These are phyloP conservation scores for Cryptosporidium canis DNA, from an alignment of 169 alveolate species.

Conservation along the genomic window DNA sequence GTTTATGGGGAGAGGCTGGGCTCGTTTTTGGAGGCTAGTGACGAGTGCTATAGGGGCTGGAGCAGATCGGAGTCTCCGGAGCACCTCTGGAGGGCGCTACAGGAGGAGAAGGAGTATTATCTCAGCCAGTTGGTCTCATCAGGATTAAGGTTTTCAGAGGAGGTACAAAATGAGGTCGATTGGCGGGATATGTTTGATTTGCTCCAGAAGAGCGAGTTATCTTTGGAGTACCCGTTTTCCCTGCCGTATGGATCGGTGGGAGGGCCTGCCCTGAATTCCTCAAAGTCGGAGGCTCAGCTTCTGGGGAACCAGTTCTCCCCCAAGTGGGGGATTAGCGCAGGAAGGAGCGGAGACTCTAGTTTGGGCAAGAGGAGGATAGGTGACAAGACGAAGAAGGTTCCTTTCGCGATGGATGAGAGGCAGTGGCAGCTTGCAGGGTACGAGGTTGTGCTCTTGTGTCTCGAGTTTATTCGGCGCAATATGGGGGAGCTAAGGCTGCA, in stretches of 20 bases:
- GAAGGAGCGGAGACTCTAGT: neutral
- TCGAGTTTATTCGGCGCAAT: constrained; percentile 6
- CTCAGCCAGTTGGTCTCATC: neutral
- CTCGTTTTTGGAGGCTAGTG: constrained; percentile 29
- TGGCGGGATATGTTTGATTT: constrained; percentile 36
- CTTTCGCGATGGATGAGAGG: constrained; percentile 48
- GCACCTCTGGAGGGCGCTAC: constrained; percentile 11
- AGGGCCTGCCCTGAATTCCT: neutral
- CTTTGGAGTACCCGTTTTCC: constrained; percentile 35
- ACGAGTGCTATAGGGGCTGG: constrained; percentile 10
- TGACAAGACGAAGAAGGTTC: constrained; percentile 1
- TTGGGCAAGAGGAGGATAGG: neutral
- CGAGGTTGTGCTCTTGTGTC: constrained; percentile 10
- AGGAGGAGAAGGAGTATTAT: constrained; percentile 28
- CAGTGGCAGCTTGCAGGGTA: constrained; percentile 44
- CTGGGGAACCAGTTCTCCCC: constrained; percentile 50
- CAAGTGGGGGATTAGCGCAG: constrained; percentile 49
- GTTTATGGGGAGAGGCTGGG: constrained; percentile 48
- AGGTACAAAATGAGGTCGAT: constrained; percentile 34
- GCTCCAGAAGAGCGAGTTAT: constrained; percentile 5
- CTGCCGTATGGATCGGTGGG: neutral
- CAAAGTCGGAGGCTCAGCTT: neutral
- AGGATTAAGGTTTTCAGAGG: constrained; percentile 41
- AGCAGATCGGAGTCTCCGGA: constrained; percentile 23
- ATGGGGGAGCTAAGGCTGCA: constrained; percentile 26